Evolutionary conservation across 2,329 filamentous ascomycete species (phyloP).

Genomic region (Diaporthe velutina): DNA sequence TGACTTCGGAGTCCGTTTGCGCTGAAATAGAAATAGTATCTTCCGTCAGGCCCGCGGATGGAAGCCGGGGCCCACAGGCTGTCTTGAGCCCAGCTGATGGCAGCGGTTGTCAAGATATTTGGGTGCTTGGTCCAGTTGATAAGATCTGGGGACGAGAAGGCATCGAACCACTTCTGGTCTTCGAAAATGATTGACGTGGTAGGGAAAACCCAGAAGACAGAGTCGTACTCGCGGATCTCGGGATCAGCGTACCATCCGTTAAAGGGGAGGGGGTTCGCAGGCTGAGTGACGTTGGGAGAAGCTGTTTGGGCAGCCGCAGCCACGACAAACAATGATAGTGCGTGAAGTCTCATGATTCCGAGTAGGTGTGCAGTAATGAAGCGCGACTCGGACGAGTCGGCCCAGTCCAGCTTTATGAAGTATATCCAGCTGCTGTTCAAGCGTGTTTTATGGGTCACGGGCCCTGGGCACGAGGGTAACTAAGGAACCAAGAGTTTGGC

Average conservation of each 20-base stretch:
- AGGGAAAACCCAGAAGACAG: conserved; percentile 61
- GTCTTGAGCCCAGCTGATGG: conserved; percentile 57
- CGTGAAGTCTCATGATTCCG: neutral
- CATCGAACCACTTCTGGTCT: conserved; percentile 62
- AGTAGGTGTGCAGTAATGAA: neutral
- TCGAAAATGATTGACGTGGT: conserved; percentile 59
- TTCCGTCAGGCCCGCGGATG: conserved; percentile 52
- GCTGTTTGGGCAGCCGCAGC: neutral
- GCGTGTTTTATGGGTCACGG: conserved; percentile 8
- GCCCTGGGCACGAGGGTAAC: conserved; percentile 3
- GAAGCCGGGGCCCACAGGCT: conserved; percentile 63
- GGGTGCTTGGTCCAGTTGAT: conserved; percentile 62
- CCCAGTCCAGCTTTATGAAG: neutral
- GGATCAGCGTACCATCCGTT: conserved; percentile 58
- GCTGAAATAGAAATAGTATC: conserved; percentile 63
- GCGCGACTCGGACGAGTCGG: neutral
- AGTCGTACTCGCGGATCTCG: conserved; percentile 59
- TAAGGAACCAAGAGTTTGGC: neutral
- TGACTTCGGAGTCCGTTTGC: conserved; percentile 59
- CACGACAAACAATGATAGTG: neutral
- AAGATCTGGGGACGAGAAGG: conserved; percentile 62
- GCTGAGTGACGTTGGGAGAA: neutral
- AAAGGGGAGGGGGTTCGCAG: conserved; percentile 24
- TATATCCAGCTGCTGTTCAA: neutral
- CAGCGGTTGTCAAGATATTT: conserved; percentile 54